Evolutionary conservation across 2,329 filamentous ascomycete species (phyloP).

Genomic region (Setomelanomma holmii): DNA sequence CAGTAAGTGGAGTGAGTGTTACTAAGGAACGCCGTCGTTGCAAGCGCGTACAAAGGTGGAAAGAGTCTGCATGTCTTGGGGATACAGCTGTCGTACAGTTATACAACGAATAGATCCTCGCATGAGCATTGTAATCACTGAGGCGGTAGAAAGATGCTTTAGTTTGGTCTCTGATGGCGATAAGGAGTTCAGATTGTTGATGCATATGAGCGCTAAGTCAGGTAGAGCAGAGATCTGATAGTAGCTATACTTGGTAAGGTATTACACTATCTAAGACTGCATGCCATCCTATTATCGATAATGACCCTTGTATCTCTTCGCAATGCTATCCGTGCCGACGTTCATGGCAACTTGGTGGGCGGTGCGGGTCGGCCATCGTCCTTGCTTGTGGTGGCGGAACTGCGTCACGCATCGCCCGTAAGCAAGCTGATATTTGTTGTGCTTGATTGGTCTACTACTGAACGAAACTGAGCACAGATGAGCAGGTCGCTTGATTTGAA

Average conservation of each 20-base stretch:
- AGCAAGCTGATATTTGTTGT: too few species aligned
- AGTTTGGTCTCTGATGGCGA: slow-evolving; percentile 13
- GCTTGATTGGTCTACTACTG: too few species aligned
- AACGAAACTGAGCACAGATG: too few species aligned
- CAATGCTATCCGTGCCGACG: slow-evolving; percentile 11
- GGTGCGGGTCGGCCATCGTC: slow-evolving; percentile 6
- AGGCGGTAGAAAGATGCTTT: slow-evolving; percentile 13
- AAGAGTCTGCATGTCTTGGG: slow-evolving; percentile 17
- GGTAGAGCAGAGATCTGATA: slow-evolving; percentile 17
- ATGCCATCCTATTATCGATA: slow-evolving; percentile 13
- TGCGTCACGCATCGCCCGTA: too few species aligned
- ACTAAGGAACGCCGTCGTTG: slow-evolving; percentile 9
- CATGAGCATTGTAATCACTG: slow-evolving; percentile 21
- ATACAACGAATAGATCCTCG: slow-evolving; percentile 17
- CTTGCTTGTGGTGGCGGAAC: slow-evolving; percentile 1
- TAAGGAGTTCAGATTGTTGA: slow-evolving; percentile 16
- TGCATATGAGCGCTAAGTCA: slow-evolving; percentile 10
- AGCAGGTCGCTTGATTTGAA: too few species aligned
- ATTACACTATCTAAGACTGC: slow-evolving; percentile 13
- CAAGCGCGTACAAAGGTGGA: slow-evolving; percentile 12
- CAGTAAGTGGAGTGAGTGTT: slow-evolving; percentile 12
- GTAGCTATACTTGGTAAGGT: slow-evolving; percentile 15
- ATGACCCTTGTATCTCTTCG: slow-evolving; percentile 12
- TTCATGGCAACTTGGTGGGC: slow-evolving; percentile 7
- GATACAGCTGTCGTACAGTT: slow-evolving; percentile 20